These are phyloP conservation scores for Penicillium corylophilum DNA, from an alignment of 2,329 filamentous ascomycete species.

Conservation along the genomic window DNA sequence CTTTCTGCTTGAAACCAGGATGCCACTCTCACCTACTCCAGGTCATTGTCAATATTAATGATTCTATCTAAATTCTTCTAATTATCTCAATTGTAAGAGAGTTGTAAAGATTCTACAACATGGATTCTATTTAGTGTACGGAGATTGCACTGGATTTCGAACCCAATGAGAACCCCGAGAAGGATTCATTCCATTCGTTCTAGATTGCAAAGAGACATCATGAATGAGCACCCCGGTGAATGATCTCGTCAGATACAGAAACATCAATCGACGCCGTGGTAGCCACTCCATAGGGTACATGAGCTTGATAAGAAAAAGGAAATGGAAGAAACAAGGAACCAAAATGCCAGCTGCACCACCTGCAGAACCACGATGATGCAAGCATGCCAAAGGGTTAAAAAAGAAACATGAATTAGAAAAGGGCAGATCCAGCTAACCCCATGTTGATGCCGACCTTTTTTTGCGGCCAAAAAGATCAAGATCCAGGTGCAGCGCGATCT, in stretches of 20 bases:
- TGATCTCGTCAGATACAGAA: constrained; percentile 17
- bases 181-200: constrained; percentile 17
- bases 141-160: not conserved
- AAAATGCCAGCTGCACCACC: not conserved
- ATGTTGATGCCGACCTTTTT: not conserved
- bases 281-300: constrained; percentile 31
- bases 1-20: not conserved
- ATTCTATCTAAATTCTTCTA: not conserved
- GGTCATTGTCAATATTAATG: constrained; percentile 13
- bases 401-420: constrained; percentile 8
- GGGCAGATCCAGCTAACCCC: constrained; percentile 9
- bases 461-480: not conserved
- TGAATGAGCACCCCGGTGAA: constrained; percentile 14
- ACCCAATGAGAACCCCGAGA: not conserved
- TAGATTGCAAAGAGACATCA: constrained; percentile 10
- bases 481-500: not conserved
- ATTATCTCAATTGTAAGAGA: not conserved
- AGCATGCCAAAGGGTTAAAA: constrained; percentile 2
- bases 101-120: not conserved
- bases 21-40: not conserved
- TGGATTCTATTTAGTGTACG: not conserved
- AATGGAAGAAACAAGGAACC: constrained; percentile 9
- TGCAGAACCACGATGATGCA: not conserved
- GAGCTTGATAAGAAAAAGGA: constrained; percentile 18
- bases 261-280: constrained; percentile 23